Conservation (phyloP, 305 asterid genomes). For the Lippia alba region DNA sequence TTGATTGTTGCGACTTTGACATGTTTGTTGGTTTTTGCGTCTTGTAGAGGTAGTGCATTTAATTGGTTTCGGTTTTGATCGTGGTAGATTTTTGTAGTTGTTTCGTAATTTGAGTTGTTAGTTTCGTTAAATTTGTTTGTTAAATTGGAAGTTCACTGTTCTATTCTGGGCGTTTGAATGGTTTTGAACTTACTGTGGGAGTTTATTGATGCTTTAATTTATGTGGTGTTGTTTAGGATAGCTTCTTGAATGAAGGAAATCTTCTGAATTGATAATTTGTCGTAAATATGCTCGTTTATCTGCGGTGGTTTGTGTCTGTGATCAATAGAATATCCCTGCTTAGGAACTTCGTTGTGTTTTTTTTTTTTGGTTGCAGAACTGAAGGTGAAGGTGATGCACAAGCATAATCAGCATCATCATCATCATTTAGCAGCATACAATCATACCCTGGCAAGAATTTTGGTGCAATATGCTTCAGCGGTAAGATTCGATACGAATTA, state of each 20-base stretch:
- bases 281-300: constrained; percentile 2
- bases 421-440: constrained; percentile 54
- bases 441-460: constrained; percentile 77
- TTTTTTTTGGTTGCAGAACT: constrained; percentile 55
- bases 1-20: constrained; percentile 41
- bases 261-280: constrained; percentile 5
- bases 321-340: not conserved
- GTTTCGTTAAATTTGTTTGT: not conserved
- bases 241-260: constrained; percentile 18
- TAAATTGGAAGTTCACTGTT: no score
- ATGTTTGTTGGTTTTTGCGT: constrained; percentile 44
- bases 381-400: constrained; percentile 56
- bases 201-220: not conserved
- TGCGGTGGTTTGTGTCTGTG: not conserved
- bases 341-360: constrained; percentile 24
- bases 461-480: constrained; percentile 96
- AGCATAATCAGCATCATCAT: constrained; percentile 41
- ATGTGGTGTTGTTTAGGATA: not conserved
- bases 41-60: constrained; percentile 52
- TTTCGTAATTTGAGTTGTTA: constrained; percentile 12
- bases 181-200: not conserved
- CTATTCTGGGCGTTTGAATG: not conserved
- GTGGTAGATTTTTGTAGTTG: constrained; percentile 5
- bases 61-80: constrained; percentile 5
- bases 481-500: constrained; percentile 53